Conservation (phyloP, 192 early-diverging fungal genomes). For the Phlyctochytrium planicorne region DNA sequence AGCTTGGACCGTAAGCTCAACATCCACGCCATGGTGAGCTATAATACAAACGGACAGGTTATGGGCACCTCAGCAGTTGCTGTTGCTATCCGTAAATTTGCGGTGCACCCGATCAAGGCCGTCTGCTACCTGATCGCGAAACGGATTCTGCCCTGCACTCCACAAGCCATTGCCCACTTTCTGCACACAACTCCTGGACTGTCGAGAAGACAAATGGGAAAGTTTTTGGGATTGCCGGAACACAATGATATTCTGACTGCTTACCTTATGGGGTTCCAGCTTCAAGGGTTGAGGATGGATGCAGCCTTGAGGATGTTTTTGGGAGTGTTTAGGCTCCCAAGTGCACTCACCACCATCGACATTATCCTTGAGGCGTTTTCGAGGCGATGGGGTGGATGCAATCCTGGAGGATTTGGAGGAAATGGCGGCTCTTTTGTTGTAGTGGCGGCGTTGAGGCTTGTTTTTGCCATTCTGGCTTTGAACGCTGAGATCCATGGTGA, state of each 20-base stretch:
- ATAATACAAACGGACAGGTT: neutral
- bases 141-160: constrained; percentile 51
- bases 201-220: constrained; percentile 53
- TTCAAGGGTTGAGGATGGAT: constrained; percentile 55
- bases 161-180: constrained; percentile 63
- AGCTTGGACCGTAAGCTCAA: constrained; percentile 9
- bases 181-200: constrained; percentile 67
- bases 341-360: constrained; percentile 43
- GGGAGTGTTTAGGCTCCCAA: constrained; percentile 52
- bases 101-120: constrained; percentile 54
- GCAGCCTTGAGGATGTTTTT: constrained; percentile 60
- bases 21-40: constrained; percentile 27
- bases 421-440: constrained; percentile 46
- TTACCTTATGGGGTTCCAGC: constrained; percentile 54
- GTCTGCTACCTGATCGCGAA: constrained; percentile 60
- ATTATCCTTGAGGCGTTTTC: constrained; percentile 62
- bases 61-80: constrained; percentile 48
- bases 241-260: constrained; percentile 57
- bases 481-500: constrained; percentile 58
- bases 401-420: constrained; percentile 18
- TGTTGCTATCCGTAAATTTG: constrained; percentile 60
- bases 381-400: constrained; percentile 61
- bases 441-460: constrained; percentile 55
- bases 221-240: constrained; percentile 53
- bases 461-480: constrained; percentile 61